Evolutionary conservation across 805 yeast species (phyloP).

Genomic region (Candida ulmi): DNA sequence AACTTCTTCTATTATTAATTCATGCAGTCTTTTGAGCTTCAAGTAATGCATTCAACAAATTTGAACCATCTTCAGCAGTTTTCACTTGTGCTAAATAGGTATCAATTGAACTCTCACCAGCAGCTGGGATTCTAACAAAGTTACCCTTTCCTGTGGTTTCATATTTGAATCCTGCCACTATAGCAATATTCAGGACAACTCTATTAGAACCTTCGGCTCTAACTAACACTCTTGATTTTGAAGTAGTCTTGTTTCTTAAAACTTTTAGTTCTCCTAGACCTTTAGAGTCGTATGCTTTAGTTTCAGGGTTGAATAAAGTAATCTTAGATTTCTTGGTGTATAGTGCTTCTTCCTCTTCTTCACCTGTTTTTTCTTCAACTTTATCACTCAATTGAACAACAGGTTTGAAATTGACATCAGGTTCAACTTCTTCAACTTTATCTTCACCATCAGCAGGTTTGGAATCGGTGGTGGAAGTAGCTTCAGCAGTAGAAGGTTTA

Average conservation of each 20-base stretch:
- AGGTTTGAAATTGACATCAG: conserved; percentile 41
- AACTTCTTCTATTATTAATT: too few species aligned
- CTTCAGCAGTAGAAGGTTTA: conserved; percentile 1
- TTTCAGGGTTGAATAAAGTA: conserved; percentile 49
- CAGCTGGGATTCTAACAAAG: conserved; percentile 59
- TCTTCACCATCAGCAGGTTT: conserved; percentile 26
- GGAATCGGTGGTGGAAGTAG: conserved; percentile 15
- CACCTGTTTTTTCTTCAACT: conserved; percentile 67
- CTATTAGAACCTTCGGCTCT: conserved; percentile 89
- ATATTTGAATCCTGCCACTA: conserved; percentile 56
- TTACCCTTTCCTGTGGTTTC: conserved; percentile 59
- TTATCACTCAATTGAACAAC: conserved; percentile 42
- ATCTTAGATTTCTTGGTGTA: conserved; percentile 70
- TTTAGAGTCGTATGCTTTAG: conserved; percentile 48
- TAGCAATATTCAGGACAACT: conserved; percentile 62
- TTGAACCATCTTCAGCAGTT: conserved; percentile 61
- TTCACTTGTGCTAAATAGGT: conserved; percentile 75
- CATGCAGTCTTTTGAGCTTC: conserved; percentile 8
- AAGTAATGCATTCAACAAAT: conserved; percentile 33
- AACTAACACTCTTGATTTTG: conserved; percentile 63
- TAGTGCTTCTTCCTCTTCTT: conserved; percentile 66
- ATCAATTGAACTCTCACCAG: conserved; percentile 51
- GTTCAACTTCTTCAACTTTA: conserved; percentile 37
- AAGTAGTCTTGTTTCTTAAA: conserved; percentile 51
- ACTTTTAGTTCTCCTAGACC: conserved; percentile 86